These are phyloP conservation scores for Termitomyces sp. DNA, from an alignment of 768 basidiomycete species.

Conservation along the genomic window DNA sequence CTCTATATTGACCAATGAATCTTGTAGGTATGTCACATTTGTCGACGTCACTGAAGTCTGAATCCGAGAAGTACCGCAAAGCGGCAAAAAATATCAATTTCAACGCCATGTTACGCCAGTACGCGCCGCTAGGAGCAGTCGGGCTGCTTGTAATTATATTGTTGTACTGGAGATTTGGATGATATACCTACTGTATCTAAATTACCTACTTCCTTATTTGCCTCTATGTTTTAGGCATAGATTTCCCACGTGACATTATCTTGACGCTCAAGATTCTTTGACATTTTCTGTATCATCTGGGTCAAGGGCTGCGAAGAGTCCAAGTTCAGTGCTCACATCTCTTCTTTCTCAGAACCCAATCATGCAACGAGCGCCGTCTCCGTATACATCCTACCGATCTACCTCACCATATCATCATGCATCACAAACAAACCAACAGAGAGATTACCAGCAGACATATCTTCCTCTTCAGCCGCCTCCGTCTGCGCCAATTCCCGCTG, in stretches of 20 bases:
- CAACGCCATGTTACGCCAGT: slow-evolving; percentile 91
- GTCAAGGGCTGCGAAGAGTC: slow-evolving; percentile 3
- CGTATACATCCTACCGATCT: slow-evolving; percentile 31
- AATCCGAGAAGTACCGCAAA: slow-evolving; percentile 96
- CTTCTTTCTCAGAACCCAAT: neutral
- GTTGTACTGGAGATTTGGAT: slow-evolving; percentile 72
- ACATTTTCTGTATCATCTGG: neutral
- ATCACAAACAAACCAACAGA: slow-evolving; percentile 7
- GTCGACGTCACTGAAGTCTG: slow-evolving; percentile 88
- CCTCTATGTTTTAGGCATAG: slow-evolving; percentile 2
- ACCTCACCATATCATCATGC: slow-evolving; percentile 24
- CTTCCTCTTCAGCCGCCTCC: slow-evolving; percentile 3
- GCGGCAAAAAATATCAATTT: slow-evolving; percentile 93
- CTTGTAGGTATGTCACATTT: slow-evolving; percentile 90
- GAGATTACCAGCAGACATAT: slow-evolving; percentile 11
- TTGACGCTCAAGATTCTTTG: slow-evolving; percentile 3
- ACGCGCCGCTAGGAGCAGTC: slow-evolving; percentile 87
- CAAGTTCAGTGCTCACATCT: neutral
- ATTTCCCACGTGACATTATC: slow-evolving; percentile 13
- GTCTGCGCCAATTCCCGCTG: slow-evolving; percentile 43
- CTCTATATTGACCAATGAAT: neutral
- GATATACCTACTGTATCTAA: slow-evolving; percentile 22
- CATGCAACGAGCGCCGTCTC: slow-evolving; percentile 16
- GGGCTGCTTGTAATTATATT: slow-evolving; percentile 73
- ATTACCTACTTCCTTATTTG: slow-evolving; percentile 1